Conservation (phyloP, 192 early-diverging fungal genomes). For the Coemansia sp. region DNA sequence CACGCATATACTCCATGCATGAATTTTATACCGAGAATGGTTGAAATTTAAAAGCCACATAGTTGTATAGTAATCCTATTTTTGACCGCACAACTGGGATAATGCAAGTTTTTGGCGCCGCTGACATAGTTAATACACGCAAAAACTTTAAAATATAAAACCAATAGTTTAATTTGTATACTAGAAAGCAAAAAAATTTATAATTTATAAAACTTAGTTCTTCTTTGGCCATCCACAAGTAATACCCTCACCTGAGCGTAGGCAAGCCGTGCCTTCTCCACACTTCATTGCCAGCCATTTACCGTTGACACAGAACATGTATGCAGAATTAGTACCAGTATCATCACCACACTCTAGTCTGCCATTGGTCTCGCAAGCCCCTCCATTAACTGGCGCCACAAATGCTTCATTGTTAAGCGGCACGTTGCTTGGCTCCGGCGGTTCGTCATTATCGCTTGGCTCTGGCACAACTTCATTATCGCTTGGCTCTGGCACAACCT, state of each 20-base stretch:
- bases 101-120: not conserved
- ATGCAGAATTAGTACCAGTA: conserved; percentile 2
- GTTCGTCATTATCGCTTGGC: not conserved
- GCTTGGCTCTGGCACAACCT: not conserved
- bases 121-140: conserved; percentile 1
- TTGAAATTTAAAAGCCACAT: not conserved
- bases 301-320: conserved; percentile 10
- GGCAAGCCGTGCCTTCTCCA: conserved; percentile 8
- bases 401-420: not conserved
- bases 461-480: not conserved
- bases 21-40: not conserved
- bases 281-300: conserved; percentile 12
- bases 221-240: conserved; percentile 5
- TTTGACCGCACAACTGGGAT: not conserved
- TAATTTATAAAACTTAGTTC: not conserved
- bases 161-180: not conserved
- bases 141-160: not conserved
- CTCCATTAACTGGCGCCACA: not conserved
- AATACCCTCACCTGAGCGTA: not conserved
- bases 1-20: not conserved
- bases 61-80: not conserved
- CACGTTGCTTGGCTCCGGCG: not conserved
- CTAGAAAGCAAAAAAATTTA: not conserved
- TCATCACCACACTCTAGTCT: not conserved
- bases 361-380: conserved; percentile 7